phyloP scores from a whole-genome alignment of 2,329 filamentous ascomycete genomes.

The Kalaharituber pfeilii region DNA sequence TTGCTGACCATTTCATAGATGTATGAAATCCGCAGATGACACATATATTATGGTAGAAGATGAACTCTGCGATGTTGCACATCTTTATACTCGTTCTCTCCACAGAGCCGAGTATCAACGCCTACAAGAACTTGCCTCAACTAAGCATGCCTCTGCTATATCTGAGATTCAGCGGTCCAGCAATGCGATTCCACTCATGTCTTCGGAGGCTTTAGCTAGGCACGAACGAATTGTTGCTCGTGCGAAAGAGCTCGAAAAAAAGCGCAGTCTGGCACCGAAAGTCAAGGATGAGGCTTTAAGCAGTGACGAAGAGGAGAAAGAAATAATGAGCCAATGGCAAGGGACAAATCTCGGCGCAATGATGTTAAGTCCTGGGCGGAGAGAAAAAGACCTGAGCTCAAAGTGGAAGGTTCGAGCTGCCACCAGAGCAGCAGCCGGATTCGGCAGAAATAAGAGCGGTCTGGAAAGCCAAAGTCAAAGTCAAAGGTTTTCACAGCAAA shows the following conservation, averaged over 20 bases:
- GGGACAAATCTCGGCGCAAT: not conserved
- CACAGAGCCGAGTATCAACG: constrained; percentile 61
- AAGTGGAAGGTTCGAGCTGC: not conserved
- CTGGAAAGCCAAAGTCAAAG: not conserved
- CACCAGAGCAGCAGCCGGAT: not conserved
- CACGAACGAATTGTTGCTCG: constrained; percentile 4
- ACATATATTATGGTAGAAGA: constrained; percentile 70
- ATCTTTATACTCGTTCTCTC: constrained; percentile 54
- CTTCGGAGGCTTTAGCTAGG: constrained; percentile 7
- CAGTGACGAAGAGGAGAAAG: constrained; percentile 2
- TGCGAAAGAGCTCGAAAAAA: not conserved
- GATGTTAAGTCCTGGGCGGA: not conserved
- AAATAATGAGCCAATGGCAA: not conserved
- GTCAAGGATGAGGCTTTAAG: constrained; percentile 24
- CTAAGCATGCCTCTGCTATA: constrained; percentile 36
- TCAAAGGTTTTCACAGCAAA: not conserved
- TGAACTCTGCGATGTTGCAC: constrained; percentile 51
- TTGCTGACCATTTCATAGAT: not conserved
- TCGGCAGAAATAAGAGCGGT: not conserved
- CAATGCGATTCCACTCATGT: constrained; percentile 22
- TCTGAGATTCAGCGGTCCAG: constrained; percentile 29
- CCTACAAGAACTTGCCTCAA: constrained; percentile 37
- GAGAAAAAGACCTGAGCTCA: not conserved
- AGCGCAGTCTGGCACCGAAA: not conserved
- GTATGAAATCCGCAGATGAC: constrained; percentile 37